Evolutionary conservation across 208 protist genomes (phyloP).

Genomic region (Leishmania aethiopica): DNA sequence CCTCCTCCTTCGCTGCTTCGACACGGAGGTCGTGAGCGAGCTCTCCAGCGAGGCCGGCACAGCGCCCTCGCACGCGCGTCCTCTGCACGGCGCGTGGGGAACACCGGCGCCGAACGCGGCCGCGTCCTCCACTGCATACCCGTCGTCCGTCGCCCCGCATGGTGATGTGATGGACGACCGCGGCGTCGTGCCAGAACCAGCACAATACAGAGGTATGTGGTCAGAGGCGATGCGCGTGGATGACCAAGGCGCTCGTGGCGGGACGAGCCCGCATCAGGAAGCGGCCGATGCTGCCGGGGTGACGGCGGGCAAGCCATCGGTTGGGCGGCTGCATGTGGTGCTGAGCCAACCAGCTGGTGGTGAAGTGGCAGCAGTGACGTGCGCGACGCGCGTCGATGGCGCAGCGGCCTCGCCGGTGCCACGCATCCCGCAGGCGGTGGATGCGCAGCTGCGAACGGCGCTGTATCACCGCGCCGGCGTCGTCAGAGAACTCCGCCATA

Average conservation of each 20-base stretch:
- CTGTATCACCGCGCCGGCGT: constrained; percentile 3
- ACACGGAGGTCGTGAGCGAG: constrained; percentile 20
- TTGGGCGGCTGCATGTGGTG: constrained; percentile 14
- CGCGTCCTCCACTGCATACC: neutral
- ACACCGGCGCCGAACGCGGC: neutral
- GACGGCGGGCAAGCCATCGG: constrained; percentile 10
- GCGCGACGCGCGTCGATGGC: neutral
- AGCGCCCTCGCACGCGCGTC: neutral
- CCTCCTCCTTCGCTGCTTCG: constrained; percentile 9
- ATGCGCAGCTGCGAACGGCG: constrained; percentile 12
- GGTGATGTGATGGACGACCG: neutral
- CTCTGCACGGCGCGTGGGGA: neutral
- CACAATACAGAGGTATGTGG: neutral
- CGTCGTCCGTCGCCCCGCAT: neutral
- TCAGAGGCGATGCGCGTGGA: neutral
- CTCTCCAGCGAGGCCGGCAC: constrained; percentile 13
- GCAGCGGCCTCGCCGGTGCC: neutral
- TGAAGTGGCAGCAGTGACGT: neutral
- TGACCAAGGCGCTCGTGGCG: neutral
- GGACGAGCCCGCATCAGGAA: neutral
- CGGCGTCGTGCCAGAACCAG: no score
- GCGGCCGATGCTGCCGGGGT: neutral
- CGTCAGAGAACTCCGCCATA: constrained; percentile 15
- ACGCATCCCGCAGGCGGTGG: neutral
- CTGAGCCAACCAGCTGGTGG: constrained; percentile 1